A percentile compares a stretch with the other conserved stretches of the same genome.
phyloP scores from a whole-genome alignment of 305 asterid genomes.

The Striga hermonthica region DNA sequence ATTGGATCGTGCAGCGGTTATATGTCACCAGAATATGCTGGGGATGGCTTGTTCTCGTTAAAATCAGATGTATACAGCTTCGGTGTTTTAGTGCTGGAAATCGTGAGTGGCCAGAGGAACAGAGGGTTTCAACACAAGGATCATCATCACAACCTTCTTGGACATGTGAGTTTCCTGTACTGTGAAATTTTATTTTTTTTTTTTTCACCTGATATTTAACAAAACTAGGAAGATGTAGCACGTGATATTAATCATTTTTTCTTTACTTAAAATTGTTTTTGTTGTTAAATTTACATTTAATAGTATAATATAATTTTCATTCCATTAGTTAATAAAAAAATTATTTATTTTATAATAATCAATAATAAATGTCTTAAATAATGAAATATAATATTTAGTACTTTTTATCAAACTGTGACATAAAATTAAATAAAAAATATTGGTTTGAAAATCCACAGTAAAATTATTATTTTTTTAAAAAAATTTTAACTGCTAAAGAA shows the following conservation, averaged over 20 bases:
- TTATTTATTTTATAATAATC: no score
- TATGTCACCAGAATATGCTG: slow-evolving; percentile 41
- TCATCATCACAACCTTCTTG: slow-evolving; percentile 33
- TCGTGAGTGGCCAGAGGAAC: slow-evolving; percentile 33
- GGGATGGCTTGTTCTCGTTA: slow-evolving; percentile 34
- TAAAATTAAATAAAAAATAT: no score
- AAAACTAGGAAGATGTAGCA: no score
- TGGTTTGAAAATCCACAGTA: no score
- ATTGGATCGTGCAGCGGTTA: slow-evolving; percentile 30
- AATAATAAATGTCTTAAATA: no score
- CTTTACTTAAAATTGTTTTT: no score
- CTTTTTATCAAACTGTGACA: no score
- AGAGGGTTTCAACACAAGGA: slow-evolving; percentile 30
- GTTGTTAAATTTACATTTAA: no score
- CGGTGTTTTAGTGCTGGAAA: slow-evolving; percentile 38
- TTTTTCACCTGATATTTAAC: background rate
- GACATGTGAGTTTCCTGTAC: slow-evolving; percentile 31
- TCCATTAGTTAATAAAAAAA: slow-evolving; percentile 30
- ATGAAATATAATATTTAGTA: no score
- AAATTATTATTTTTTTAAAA: no score
- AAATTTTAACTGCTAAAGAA: no score
- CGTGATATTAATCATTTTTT: no score
- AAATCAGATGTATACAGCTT: slow-evolving; percentile 41
- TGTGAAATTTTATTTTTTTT: background rate
- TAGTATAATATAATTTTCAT: background rate